Evolutionary conservation across 495 filamentous ascomycete genomes (phyloP).

Genomic region (Aspergillus campestris): DNA sequence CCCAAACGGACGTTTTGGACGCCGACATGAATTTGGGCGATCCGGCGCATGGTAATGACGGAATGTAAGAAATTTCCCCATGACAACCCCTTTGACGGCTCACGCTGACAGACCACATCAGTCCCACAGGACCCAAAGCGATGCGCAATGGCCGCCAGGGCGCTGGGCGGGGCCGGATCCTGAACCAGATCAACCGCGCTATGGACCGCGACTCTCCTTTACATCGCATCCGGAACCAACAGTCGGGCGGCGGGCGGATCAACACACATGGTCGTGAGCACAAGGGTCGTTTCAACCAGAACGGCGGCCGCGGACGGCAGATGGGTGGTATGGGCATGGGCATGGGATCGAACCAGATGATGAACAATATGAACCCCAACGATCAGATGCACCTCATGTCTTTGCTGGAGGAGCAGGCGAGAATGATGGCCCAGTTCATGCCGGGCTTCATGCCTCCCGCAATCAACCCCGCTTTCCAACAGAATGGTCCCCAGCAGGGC

Average conservation of each 20-base stretch:
- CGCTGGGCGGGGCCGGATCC: slow-evolving; percentile 61
- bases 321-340: slow-evolving; percentile 42
- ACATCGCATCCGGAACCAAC: slow-evolving; percentile 64
- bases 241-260: slow-evolving; percentile 67
- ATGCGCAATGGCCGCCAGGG: slow-evolving; percentile 68
- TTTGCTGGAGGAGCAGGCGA: slow-evolving; percentile 83
- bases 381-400: slow-evolving; percentile 74
- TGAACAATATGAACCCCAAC: slow-evolving; percentile 53
- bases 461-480: slow-evolving; percentile 47
- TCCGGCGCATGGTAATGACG: slow-evolving; percentile 36
- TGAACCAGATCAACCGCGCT: slow-evolving; percentile 80
- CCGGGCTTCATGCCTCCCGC: slow-evolving; percentile 39
- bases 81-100: slow-evolving; percentile 5
- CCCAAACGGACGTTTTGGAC: slow-evolving; percentile 37
- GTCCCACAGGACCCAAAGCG: slow-evolving; percentile 88
- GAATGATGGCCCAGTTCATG: slow-evolving; percentile 68
- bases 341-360: slow-evolving; percentile 39
- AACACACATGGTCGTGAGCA: slow-evolving; percentile 63
- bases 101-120: slow-evolving; percentile 27
- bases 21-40: slow-evolving; percentile 75
- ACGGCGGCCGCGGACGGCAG: slow-evolving; percentile 37
- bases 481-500: slow-evolving; percentile 41
- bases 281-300: slow-evolving; percentile 52
- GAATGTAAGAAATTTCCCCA: slow-evolving; percentile 51
- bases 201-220: slow-evolving; percentile 77